Base-by-base conservation (phyloP, 208 protist genomes). In the Blastocrithidia nonstop region DNA sequence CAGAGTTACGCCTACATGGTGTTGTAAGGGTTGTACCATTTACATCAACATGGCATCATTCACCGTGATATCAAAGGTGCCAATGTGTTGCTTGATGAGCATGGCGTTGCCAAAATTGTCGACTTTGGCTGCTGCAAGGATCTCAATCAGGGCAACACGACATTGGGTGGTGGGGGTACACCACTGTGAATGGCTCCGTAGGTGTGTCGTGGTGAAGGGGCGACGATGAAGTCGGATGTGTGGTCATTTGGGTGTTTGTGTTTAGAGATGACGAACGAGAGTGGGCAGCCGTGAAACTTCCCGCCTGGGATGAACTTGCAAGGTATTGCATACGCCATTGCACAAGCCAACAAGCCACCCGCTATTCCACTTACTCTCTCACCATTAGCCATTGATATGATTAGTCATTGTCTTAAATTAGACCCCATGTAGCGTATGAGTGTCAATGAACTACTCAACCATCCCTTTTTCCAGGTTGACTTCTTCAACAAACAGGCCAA, bases 51-150 rank as follows among this genome's bases (percentile, higher is more conserved):
- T 45, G 49, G 62, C 49, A 88, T 93, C 22, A 67, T 95, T 43
- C 84, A 90, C 50, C 75, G 74, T 33, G 85, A 93, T 58, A 93
- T 93, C 48, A 93, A 93, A 40, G 85, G 85, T 22, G 80, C 74
- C 3, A 94, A 94, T 57, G 79, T 94, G 24, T 59, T 94, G n/a
- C 52, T 94, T 5, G 79, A 81, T 50, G 66, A 87, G 48, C 61
- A 67, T 9, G 88, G 87, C 15, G 66, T 46, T 20, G 72, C 85
- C 4, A 96, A 96, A 58, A 86, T 96, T 51, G 87, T 80, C 11
- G 91, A 96, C 44, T 96, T 96, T 68, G 90, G 90, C 38, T 87
- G 78, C 29, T 88, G 74, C 35, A 85, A 83, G 9, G 61, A 90
- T 47, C 28, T 85, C 5, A 79, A 74, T 21, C 47, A 72, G 28